These are phyloP conservation scores for Vaccinium corymbosum DNA, from an alignment of 148 eudicot genomes.

Conservation along the genomic window DNA sequence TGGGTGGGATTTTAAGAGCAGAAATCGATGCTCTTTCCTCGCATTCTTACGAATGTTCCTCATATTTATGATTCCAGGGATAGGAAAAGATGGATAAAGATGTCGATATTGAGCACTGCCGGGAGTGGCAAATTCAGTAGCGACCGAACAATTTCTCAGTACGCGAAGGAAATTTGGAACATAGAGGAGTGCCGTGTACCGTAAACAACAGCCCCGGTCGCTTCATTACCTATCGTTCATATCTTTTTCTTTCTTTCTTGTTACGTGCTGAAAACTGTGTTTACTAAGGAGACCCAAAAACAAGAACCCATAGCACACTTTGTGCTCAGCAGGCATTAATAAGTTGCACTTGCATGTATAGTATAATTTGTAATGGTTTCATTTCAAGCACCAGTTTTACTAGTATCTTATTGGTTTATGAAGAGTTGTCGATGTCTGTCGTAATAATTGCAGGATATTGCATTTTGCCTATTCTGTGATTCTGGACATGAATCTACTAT, in stretches of 20 bases:
- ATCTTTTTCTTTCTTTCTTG: not conserved
- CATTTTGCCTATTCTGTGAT: not conserved
- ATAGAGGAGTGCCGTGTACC: constrained; percentile 71
- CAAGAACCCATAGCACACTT: not conserved
- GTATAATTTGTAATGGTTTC: not conserved
- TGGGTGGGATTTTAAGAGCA: not conserved
- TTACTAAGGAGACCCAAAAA: not conserved
- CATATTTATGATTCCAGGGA: constrained; percentile 46
- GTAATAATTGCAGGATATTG: not conserved
- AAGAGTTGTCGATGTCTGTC: not conserved
- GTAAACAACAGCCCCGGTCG: constrained; percentile 12
- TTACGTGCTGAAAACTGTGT: not conserved
- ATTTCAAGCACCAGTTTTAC: not conserved
- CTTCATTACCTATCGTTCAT: not conserved
- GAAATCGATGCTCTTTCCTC: not conserved
- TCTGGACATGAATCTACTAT: not conserved
- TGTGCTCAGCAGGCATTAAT: not conserved
- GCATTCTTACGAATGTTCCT: not conserved
- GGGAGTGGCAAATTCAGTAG: constrained; percentile 98
- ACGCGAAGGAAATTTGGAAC: constrained; percentile 90
- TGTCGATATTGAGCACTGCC: constrained; percentile 93
- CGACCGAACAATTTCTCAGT: constrained; percentile 89
- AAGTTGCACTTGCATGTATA: not conserved
- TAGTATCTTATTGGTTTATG: not conserved
- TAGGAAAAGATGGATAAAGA: constrained; percentile 80